phyloP scores from a whole-genome alignment of 768 basidiomycete species.

The Suillus ampliporus region DNA sequence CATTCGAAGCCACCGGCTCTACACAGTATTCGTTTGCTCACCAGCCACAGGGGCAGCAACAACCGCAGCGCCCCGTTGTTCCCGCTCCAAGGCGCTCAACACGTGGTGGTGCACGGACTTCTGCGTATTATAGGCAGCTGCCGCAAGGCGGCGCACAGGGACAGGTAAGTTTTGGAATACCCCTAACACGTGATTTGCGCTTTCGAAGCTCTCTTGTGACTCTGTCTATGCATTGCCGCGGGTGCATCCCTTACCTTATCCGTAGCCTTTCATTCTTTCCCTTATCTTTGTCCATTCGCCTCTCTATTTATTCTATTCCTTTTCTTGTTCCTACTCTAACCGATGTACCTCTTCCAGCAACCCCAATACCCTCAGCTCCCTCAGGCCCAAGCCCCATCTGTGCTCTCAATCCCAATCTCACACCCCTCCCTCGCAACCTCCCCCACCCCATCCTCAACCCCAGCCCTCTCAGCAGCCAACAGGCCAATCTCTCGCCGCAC shows the following conservation, averaged over 20 bases:
- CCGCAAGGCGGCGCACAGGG: not conserved
- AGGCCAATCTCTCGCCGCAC: conserved; percentile 19
- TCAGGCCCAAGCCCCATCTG: conserved; percentile 21
- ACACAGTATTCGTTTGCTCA: not conserved
- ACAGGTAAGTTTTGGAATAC: not conserved
- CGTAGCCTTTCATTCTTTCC: not conserved
- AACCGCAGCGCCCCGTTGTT: conserved; percentile 21
- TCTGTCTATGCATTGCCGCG: not conserved
- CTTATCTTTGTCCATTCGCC: not conserved
- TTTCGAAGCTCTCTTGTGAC: not conserved
- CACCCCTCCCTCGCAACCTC: not conserved
- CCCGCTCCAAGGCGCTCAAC: conserved; percentile 26
- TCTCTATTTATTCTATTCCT: conserved; percentile 15
- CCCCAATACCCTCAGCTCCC: conserved; percentile 32
- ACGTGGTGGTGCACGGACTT: conserved; percentile 1
- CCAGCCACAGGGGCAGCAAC: conserved; percentile 7
- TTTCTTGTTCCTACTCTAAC: conserved; percentile 17
- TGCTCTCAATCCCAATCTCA: not conserved
- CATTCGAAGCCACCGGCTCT: not conserved
- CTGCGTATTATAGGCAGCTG: conserved; percentile 1
- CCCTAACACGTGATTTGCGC: not conserved
- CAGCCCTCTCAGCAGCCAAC: conserved; percentile 15
- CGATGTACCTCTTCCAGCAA: conserved; percentile 34
- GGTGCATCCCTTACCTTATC: not conserved
- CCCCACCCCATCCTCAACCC: conserved; percentile 15